phyloP scores from a whole-genome alignment of 2,329 filamentous ascomycete species.

The Alternaria tenuissima region DNA sequence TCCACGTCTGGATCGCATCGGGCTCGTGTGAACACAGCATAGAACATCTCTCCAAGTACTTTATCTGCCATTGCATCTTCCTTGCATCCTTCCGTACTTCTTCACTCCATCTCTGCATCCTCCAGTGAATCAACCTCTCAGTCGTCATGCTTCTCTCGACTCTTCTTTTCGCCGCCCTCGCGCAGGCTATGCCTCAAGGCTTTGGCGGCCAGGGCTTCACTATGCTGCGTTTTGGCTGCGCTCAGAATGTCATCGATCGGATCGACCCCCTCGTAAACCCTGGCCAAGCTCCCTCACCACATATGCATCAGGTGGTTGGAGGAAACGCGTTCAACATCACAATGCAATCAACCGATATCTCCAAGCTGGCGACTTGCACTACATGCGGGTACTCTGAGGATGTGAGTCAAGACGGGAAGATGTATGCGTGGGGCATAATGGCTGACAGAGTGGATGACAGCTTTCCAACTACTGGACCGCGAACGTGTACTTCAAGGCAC shows the following conservation, averaged over 20 bases:
- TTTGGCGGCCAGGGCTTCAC: conserved; percentile 23
- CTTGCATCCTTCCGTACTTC: background rate
- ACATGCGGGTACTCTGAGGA: conserved; percentile 47
- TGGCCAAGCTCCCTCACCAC: conserved; percentile 44
- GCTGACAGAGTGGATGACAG: conserved; percentile 1
- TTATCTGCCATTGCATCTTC: background rate
- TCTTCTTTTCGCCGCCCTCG: conserved; percentile 32
- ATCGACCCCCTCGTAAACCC: conserved; percentile 50
- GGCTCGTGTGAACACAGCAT: background rate
- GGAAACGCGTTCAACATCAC: conserved; percentile 58
- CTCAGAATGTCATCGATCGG: conserved; percentile 43
- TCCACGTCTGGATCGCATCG: background rate
- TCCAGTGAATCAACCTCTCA: background rate
- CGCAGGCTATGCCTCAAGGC: conserved; percentile 34
- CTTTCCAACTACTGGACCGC: conserved; percentile 46
- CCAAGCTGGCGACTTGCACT: conserved; percentile 49
- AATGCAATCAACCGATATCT: conserved; percentile 50
- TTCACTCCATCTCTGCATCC: background rate
- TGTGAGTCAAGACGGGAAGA: conserved; percentile 11
- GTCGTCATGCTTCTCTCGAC: conserved; percentile 30
- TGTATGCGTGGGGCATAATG: background rate
- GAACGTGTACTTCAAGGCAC: conserved; percentile 45
- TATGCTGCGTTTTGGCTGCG: conserved; percentile 47
- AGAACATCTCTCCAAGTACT: background rate
- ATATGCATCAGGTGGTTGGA: conserved; percentile 53